Percentiles rank a stretch among this genome's conserved stretches.
Evolutionary conservation across 805 yeast genomes (phyloP).

Genomic region (Komagataella mondaviorum): DNA sequence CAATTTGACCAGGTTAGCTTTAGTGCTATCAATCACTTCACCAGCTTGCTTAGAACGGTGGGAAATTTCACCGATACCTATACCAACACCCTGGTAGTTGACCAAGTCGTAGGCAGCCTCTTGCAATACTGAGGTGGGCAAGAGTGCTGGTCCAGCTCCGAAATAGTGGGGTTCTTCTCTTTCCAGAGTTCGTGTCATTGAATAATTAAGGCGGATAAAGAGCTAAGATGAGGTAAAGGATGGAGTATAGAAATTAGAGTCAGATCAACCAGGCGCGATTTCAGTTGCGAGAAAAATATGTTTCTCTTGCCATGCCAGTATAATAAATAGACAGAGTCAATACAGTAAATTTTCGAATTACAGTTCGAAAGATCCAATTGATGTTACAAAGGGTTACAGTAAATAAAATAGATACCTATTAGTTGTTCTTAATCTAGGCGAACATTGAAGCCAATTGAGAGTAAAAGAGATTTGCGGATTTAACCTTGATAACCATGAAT

Average conservation of each 20-base stretch:
- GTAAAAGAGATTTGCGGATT: slow-evolving; percentile 9
- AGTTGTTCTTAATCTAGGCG: neutral
- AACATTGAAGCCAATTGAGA: neutral
- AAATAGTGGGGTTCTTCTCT: slow-evolving; percentile 72
- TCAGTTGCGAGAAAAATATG: neutral
- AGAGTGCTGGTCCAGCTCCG: slow-evolving; percentile 98
- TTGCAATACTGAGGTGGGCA: slow-evolving; percentile 75
- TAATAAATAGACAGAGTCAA: too few species aligned
- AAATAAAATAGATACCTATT: too few species aligned
- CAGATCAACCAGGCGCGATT: neutral
- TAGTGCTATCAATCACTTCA: slow-evolving; percentile 65
- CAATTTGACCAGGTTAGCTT: slow-evolving; percentile 48
- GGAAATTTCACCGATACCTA: slow-evolving; percentile 93
- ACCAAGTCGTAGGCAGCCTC: slow-evolving; percentile 80
- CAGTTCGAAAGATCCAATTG: neutral
- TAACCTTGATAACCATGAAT: slow-evolving; percentile 7
- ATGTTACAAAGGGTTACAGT: neutral
- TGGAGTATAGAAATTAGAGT: neutral
- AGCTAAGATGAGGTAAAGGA: neutral
- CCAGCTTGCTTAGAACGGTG: slow-evolving; percentile 85
- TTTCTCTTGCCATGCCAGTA: too few species aligned
- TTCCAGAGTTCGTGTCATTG: slow-evolving; percentile 20
- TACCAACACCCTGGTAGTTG: slow-evolving; percentile 52
- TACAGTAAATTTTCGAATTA: too few species aligned
- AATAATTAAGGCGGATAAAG: neutral